Percentiles rank a stretch among this genome's conserved stretches.
Conservation (phyloP, 208 protist species). For the Blastocrithidia nonstop region DNA sequence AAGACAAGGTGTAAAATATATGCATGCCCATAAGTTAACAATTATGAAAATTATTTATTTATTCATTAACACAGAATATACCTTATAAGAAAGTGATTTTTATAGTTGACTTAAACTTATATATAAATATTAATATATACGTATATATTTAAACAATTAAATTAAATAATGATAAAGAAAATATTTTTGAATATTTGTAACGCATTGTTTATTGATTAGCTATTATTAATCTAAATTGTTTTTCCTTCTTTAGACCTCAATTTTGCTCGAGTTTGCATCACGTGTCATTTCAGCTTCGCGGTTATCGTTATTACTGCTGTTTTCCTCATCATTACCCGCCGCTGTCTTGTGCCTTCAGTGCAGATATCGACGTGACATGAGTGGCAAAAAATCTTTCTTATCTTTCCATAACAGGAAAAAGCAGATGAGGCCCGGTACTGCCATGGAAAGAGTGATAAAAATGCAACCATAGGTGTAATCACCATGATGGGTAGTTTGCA, state of each 20-base stretch:
- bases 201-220: no score
- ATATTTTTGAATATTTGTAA: no score
- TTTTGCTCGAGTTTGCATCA: no score
- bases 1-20: no score
- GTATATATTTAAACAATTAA: conserved; percentile 5
- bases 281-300: no score
- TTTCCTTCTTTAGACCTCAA: no score
- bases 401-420: conserved; percentile 38
- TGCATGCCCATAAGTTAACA: no score
- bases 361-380: conserved; percentile 3
- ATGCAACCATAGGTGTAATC: conserved; percentile 66
- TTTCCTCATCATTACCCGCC: background rate
- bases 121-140: background rate
- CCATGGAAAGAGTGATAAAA: conserved; percentile 59
- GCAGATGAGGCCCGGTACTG: conserved; percentile 34
- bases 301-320: background rate
- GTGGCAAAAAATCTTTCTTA: conserved; percentile 21
- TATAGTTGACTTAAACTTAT: background rate
- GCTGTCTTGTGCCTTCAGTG: background rate
- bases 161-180: no score
- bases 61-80: no score
- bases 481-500: conserved; percentile 37
- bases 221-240: no score
- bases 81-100: no score
- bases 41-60: no score